Conservation (phyloP, 257 asterid genomes). For the Solanum corneliomulleri region DNA sequence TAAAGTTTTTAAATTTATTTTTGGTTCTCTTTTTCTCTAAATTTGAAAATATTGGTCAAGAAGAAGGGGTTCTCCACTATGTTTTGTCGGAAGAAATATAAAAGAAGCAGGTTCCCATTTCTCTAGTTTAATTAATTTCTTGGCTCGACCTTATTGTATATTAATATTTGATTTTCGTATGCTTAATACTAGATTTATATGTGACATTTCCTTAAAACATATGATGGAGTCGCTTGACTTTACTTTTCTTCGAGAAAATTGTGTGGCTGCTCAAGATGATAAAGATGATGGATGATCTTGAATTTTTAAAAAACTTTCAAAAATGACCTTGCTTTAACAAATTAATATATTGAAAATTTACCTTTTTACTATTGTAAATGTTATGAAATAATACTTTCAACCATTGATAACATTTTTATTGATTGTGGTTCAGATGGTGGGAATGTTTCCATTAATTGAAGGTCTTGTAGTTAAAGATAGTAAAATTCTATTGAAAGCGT, state of each 20-base stretch:
- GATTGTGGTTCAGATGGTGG: background rate
- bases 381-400: background rate
- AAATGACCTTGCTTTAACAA: background rate
- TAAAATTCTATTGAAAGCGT: background rate
- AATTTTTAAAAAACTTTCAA: background rate
- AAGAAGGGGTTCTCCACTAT: slow-evolving; percentile 1
- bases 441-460: background rate
- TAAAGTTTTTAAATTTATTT: background rate
- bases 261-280: background rate
- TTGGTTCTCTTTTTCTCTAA: background rate
- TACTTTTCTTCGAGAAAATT: background rate
- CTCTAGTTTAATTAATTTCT: background rate
- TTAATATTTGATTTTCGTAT: background rate
- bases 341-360: background rate
- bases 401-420: background rate
- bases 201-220: background rate
- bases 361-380: background rate
- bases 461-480: background rate
- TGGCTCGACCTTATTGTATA: background rate
- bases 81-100: background rate
- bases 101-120: background rate
- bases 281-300: background rate
- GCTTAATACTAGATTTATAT: background rate
- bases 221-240: background rate
- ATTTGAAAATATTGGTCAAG: background rate